Evolutionary conservation across 2,329 filamentous ascomycete species (phyloP).

Genomic region (Diaporthe aspalathi): DNA sequence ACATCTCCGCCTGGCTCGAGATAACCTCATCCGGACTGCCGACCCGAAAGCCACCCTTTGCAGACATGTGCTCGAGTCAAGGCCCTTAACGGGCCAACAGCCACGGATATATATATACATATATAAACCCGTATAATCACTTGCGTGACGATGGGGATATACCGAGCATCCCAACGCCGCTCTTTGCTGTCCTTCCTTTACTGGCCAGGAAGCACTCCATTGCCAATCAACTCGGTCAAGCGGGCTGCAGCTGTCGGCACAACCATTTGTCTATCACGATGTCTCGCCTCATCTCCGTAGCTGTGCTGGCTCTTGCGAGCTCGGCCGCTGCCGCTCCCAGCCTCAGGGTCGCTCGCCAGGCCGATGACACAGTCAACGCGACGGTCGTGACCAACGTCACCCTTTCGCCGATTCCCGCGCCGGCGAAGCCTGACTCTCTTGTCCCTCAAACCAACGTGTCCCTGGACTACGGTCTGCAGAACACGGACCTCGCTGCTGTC

Average conservation of each 20-base stretch:
- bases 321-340: constrained; percentile 19
- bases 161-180: not conserved
- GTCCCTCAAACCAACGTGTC: constrained; percentile 21
- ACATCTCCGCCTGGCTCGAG: constrained; percentile 15
- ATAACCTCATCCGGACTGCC: constrained; percentile 15
- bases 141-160: not conserved
- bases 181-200: not conserved
- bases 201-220: not conserved
- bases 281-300: not conserved
- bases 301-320: constrained; percentile 27
- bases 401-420: constrained; percentile 24
- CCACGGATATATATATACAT: not conserved
- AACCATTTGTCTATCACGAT: not conserved
- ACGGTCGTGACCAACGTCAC: constrained; percentile 31
- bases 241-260: not conserved
- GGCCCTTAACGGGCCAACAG: not conserved
- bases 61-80: constrained; percentile 28
- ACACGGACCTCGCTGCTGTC: constrained; percentile 15
- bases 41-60: not conserved
- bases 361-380: constrained; percentile 5
- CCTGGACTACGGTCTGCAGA: constrained; percentile 28
- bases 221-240: not conserved
- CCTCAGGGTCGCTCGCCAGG: constrained; percentile 25
- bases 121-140: not conserved
- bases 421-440: not conserved